Evolutionary conservation across 805 yeast genomes (phyloP), one percentile per base, ranked within the genome.

Genomic region (Pichia californica): DNA sequence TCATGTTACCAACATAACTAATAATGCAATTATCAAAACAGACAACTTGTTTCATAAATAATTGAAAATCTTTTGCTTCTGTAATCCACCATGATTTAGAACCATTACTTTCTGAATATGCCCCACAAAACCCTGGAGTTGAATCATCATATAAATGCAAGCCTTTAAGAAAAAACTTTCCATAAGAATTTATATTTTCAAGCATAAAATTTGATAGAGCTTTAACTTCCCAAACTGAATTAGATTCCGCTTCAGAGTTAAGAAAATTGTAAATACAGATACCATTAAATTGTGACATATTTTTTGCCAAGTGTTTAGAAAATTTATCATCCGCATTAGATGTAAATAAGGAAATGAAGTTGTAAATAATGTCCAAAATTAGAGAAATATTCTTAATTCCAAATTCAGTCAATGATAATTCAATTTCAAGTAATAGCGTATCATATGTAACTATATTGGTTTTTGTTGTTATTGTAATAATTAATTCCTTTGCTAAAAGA

Each of bases 221-320:
- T 0, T 76, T 61, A 10, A 73, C 70, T 48, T 78, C 83, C 16
- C 70, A 71, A 66, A 74, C 69, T 1, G 77, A 63, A 1, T 73
- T 56, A 15, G 48, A 50, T 3, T 55, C 52, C 0, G 49, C 36
- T 27, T 69, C 73, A 47, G 68, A 62, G 46, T 76, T 65, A 6
- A 74, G 49, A 53, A 68, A 77, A 36, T 68, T 70, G 33, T 76
- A 53, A 16, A 71, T 53, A 36, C 74, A 76, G 20, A 74, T 68
- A 0, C 72, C 66, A 32, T 71, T 64, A 43, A 66, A 61, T 37
- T 81, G 82, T 4, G 71, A 68, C 21, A 81, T 49, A 27, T 66
- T 64, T 36, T 60, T 56, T 0, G 74, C 70, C 30, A 77, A 34
- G 6, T 62, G 52, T 11, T 53, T 55, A 25, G 36, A 9, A 15